These are phyloP conservation scores for Sinapis alba DNA, from an alignment of 441 rosid species.

Conservation along the genomic window DNA sequence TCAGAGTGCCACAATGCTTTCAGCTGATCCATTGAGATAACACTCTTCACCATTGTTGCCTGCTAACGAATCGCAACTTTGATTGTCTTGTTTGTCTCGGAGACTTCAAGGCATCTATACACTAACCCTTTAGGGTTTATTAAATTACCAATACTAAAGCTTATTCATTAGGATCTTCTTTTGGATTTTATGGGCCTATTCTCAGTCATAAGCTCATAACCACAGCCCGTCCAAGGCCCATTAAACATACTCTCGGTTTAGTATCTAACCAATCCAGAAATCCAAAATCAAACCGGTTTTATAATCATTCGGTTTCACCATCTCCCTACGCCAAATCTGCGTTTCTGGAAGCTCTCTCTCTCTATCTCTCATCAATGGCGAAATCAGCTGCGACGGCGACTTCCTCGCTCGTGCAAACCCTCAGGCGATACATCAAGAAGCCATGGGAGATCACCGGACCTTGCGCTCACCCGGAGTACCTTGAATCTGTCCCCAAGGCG, in stretches of 20 bases:
- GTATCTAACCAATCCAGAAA: not conserved
- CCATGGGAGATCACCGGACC: conserved; percentile 97
- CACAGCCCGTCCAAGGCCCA: not conserved
- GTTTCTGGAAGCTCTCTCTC: conserved; percentile 5
- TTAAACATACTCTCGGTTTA: not conserved
- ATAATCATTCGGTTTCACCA: conserved; percentile 10
- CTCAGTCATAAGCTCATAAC: not conserved
- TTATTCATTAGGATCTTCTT: not conserved
- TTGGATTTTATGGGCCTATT: not conserved
- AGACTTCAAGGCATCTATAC: not conserved
- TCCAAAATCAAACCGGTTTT: conserved; percentile 22
- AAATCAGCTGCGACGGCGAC: conserved; percentile 52
- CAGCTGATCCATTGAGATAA: conserved; percentile 53
- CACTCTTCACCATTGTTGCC: conserved; percentile 54
- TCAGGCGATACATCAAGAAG: conserved; percentile 71
- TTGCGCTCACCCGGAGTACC: conserved; percentile 83
- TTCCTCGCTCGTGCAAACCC: conserved; percentile 59
- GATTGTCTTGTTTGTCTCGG: conserved; percentile 1
- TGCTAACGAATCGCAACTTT: conserved; percentile 25
- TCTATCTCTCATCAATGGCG: conserved; percentile 53
- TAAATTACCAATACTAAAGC: conserved; percentile 26
- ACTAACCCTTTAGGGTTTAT: not conserved
- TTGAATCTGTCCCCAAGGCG: conserved; percentile 53
- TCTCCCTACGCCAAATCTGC: conserved; percentile 11
- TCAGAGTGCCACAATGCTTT: conserved; percentile 62